Evolutionary conservation across 75 land plant species (phyloP).

Genomic region (Larix kaempferi): DNA sequence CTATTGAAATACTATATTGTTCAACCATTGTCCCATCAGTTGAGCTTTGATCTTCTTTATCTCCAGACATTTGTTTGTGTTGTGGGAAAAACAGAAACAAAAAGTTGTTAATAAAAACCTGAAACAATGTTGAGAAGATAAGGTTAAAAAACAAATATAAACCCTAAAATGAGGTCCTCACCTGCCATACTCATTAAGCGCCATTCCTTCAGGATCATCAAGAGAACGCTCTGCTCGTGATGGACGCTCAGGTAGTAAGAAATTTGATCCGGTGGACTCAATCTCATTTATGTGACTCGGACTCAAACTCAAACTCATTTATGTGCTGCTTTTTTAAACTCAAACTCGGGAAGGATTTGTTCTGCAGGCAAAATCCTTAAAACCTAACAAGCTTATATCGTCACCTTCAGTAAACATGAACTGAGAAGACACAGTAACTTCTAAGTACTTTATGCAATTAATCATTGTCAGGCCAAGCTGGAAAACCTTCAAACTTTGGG

Average conservation of each 20-base stretch:
- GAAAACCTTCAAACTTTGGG: no score
- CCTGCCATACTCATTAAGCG: conserved; percentile 98
- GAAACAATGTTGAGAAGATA: no score
- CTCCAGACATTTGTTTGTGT: conserved; percentile 60
- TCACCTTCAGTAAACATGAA: background rate
- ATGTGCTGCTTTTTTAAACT: no score
- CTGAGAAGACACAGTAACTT: background rate
- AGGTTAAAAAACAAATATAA: background rate
- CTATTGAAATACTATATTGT: conserved; percentile 49
- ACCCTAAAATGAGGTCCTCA: conserved; percentile 12
- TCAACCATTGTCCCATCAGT: conserved; percentile 46
- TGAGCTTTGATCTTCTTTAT: conserved; percentile 62
- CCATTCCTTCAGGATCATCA: conserved; percentile 98
- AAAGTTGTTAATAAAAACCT: background rate
- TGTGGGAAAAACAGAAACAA: conserved; percentile 32
- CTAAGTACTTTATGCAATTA: background rate
- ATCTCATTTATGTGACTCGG: conserved; percentile 69
- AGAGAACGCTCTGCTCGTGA: conserved; percentile 65
- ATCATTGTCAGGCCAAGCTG: no score
- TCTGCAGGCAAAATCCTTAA: conserved; percentile 82
- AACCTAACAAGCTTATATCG: conserved; percentile 43
- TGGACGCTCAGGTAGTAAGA: conserved; percentile 36
- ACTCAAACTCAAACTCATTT: no score
- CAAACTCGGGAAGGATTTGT: conserved; percentile 63
- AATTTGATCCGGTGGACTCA: conserved; percentile 40